A percentile compares a stretch with the other conserved stretches of the same genome.
phyloP scores from a whole-genome alignment of 2,329 filamentous ascomycete species.

The Dendryphion nanum region DNA sequence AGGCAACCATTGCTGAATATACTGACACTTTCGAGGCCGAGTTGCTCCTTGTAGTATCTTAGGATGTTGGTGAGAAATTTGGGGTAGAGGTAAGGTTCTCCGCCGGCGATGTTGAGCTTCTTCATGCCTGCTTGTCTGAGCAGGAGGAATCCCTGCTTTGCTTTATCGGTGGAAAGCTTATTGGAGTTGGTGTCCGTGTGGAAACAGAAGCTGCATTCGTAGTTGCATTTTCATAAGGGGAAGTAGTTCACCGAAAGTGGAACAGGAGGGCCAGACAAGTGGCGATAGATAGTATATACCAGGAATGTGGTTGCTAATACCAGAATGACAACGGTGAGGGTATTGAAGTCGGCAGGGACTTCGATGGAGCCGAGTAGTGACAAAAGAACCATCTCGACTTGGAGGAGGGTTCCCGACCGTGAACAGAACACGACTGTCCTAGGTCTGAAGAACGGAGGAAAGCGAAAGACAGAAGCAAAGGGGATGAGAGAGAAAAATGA shows the following conservation, averaged over 20 bases:
- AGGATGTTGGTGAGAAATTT: conserved; percentile 45
- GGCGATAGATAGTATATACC: too few species aligned
- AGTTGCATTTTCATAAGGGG: conserved; percentile 50
- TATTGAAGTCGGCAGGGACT: too few species aligned
- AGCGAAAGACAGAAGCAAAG: too few species aligned
- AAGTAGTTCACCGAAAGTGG: conserved; percentile 54
- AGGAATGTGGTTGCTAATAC: too few species aligned
- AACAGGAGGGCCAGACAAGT: too few species aligned
- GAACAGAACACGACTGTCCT: too few species aligned
- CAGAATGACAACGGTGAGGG: too few species aligned
- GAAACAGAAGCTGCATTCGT: conserved; percentile 56
- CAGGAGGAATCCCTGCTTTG: conserved; percentile 47
- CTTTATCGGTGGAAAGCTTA: conserved; percentile 41
- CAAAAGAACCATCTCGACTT: too few species aligned
- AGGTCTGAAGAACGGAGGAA: too few species aligned
- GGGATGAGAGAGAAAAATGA: too few species aligned
- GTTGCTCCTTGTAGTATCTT: conserved; percentile 49
- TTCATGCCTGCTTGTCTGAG: conserved; percentile 53
- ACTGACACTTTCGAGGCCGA: conserved; percentile 51
- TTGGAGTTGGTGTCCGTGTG: conserved; percentile 53
- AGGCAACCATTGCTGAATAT: conserved; percentile 56
- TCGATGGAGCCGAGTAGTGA: too few species aligned
- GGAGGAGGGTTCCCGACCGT: too few species aligned
- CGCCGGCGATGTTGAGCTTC: conserved; percentile 57
- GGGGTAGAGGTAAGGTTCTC: conserved; percentile 55